These are phyloP conservation scores for Madurella fahalii DNA, from an alignment of 2,329 filamentous ascomycete species.

Conservation along the genomic window DNA sequence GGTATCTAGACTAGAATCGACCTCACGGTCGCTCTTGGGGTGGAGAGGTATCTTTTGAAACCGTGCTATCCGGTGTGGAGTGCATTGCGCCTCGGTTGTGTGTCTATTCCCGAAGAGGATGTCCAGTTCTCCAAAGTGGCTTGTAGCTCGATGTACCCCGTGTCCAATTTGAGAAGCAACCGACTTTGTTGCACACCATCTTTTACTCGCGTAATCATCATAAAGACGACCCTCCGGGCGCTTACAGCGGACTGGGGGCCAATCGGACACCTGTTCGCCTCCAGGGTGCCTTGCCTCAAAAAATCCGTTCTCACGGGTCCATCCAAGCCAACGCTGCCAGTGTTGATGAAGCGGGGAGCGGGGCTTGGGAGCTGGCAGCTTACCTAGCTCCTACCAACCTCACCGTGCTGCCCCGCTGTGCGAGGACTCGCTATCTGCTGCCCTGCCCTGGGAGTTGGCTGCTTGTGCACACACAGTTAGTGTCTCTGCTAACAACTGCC, in stretches of 20 bases:
- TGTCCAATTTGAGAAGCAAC: too few species aligned
- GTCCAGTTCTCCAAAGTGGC: too few species aligned
- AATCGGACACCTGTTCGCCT: background rate
- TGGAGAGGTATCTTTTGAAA: background rate
- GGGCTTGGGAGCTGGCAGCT: background rate
- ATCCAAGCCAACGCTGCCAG: background rate
- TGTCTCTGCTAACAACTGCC: background rate
- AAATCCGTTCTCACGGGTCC: background rate
- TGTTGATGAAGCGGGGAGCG: background rate
- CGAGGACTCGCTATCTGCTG: background rate
- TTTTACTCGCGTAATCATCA: background rate
- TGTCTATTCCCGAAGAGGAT: too few species aligned
- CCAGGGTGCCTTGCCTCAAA: background rate
- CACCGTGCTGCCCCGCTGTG: background rate
- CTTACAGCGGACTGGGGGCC: background rate
- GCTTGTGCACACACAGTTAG: background rate
- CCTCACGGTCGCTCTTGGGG: constrained; percentile 15
- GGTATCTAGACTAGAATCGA: constrained; percentile 19
- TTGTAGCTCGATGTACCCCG: too few species aligned
- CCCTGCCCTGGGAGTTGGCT: background rate
- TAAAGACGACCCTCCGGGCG: background rate
- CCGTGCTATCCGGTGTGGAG: background rate
- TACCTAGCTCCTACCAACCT: background rate
- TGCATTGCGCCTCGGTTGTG: background rate
- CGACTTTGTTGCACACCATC: background rate